Evolutionary conservation across 2,329 filamentous ascomycete genomes (phyloP).

Genomic region (Hysterium pulicare): DNA sequence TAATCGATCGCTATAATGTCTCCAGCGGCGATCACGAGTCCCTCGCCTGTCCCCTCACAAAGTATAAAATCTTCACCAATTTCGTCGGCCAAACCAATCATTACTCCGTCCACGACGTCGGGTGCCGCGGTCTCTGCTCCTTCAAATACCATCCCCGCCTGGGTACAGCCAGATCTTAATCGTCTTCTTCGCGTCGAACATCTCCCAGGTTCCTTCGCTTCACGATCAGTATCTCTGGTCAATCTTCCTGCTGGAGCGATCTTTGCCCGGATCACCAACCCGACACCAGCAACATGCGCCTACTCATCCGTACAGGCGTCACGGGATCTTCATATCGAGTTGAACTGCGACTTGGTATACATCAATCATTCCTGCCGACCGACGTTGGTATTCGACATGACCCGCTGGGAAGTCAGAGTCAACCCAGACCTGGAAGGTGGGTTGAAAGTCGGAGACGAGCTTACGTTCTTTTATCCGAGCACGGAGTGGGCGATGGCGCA

Average conservation of each 20-base stretch:
- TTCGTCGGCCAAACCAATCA: slow-evolving; percentile 17
- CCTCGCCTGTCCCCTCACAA: slow-evolving; percentile 16
- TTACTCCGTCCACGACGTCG: slow-evolving; percentile 13
- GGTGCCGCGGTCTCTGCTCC: background rate
- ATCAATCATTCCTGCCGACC: slow-evolving; percentile 57
- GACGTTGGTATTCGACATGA: slow-evolving; percentile 53
- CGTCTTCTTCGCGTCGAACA: slow-evolving; percentile 39
- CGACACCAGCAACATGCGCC: slow-evolving; percentile 44
- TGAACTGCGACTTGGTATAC: slow-evolving; percentile 56
- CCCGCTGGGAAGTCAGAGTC: slow-evolving; percentile 51
- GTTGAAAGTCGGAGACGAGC: slow-evolving; percentile 37
- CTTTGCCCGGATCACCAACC: slow-evolving; percentile 48
- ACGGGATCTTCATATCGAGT: slow-evolving; percentile 50
- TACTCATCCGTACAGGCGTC: slow-evolving; percentile 54
- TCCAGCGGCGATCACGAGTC: slow-evolving; percentile 23
- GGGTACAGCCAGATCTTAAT: slow-evolving; percentile 37
- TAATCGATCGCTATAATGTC: slow-evolving; percentile 20
- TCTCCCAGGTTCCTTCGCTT: slow-evolving; percentile 38
- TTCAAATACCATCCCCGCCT: slow-evolving; percentile 23
- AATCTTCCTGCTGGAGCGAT: slow-evolving; percentile 50
- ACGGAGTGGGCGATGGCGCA: slow-evolving; percentile 74
- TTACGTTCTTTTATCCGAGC: slow-evolving; percentile 69
- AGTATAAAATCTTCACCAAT: slow-evolving; percentile 14
- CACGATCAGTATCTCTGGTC: slow-evolving; percentile 48
- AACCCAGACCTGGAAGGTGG: slow-evolving; percentile 38